Conservation (phyloP, 225 moss, liverwort and hornwort species). For the Neckera pumila region DNA sequence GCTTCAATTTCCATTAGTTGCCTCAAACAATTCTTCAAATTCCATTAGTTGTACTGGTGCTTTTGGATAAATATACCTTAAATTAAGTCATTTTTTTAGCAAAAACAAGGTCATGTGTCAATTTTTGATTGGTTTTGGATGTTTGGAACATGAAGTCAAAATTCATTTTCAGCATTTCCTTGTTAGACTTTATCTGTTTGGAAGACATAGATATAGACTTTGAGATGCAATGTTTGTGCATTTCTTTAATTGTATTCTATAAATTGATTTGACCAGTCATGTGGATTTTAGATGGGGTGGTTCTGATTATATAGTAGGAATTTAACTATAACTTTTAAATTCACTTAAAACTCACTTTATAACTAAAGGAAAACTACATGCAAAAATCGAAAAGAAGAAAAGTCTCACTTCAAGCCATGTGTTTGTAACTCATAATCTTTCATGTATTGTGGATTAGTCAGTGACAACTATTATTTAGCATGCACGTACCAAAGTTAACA, state of each 20-base stretch:
- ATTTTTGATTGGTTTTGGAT: background rate
- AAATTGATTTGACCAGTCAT: no score
- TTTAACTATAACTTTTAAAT: background rate
- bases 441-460: fast-evolving
- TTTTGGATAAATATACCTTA: background rate
- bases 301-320: background rate
- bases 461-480: background rate
- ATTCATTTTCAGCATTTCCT: fast-evolving
- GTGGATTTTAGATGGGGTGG: background rate
- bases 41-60: background rate
- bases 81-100: background rate
- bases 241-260: background rate
- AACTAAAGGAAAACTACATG: background rate
- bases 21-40: background rate
- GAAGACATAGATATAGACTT: background rate
- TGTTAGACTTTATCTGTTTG: background rate
- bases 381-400: background rate
- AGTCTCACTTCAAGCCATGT: fast-evolving
- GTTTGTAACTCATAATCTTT: background rate
- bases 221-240: background rate
- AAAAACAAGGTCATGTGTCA: background rate
- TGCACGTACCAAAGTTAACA: fast-evolving
- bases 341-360: background rate
- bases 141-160: background rate
- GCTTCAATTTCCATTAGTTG: background rate